These are phyloP conservation scores for Hymenoscyphus scutula DNA, from an alignment of 2,329 filamentous ascomycete genomes.

Conservation along the genomic window DNA sequence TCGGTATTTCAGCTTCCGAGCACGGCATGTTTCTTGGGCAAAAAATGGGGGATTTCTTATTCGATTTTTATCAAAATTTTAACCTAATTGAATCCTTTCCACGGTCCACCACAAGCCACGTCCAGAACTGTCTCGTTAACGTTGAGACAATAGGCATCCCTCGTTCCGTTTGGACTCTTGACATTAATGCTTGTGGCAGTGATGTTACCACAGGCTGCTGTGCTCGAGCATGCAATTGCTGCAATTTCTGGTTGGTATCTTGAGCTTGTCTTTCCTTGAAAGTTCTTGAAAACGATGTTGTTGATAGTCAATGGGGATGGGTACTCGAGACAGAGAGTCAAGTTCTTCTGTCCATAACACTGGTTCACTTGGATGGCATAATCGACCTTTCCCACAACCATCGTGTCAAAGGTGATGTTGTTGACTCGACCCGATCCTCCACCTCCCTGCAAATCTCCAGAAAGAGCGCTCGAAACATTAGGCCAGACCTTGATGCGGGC, in stretches of 20 bases:
- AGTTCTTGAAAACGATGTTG: slow-evolving; percentile 55
- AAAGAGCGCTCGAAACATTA: slow-evolving; percentile 46
- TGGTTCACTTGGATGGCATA: slow-evolving; percentile 64
- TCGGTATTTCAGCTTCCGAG: slow-evolving; percentile 8
- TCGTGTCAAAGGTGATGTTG: slow-evolving; percentile 66
- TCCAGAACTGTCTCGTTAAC: slow-evolving; percentile 39
- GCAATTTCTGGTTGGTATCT: slow-evolving; percentile 45
- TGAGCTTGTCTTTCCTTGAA: slow-evolving; percentile 51
- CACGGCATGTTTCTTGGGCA: not conserved
- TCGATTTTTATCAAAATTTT: not conserved
- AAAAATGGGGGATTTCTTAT: not conserved
- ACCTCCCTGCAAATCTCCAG: slow-evolving; percentile 62
- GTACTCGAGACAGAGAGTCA: slow-evolving; percentile 58
- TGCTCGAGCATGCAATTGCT: slow-evolving; percentile 48
- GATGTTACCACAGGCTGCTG: slow-evolving; percentile 50
- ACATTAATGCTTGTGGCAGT: slow-evolving; percentile 46
- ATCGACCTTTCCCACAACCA: slow-evolving; percentile 60
- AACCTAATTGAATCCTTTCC: slow-evolving; percentile 30
- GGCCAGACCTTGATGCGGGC: slow-evolving; percentile 76
- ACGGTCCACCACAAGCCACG: slow-evolving; percentile 37
- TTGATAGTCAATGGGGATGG: slow-evolving; percentile 55
- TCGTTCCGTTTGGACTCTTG: slow-evolving; percentile 45
- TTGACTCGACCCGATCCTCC: slow-evolving; percentile 59
- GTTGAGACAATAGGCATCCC: slow-evolving; percentile 45
- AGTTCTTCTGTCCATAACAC: slow-evolving; percentile 62